Evolutionary conservation across 2,329 filamentous ascomycete species (phyloP).

Genomic region (Hymenotorrendiella dingleyae): DNA sequence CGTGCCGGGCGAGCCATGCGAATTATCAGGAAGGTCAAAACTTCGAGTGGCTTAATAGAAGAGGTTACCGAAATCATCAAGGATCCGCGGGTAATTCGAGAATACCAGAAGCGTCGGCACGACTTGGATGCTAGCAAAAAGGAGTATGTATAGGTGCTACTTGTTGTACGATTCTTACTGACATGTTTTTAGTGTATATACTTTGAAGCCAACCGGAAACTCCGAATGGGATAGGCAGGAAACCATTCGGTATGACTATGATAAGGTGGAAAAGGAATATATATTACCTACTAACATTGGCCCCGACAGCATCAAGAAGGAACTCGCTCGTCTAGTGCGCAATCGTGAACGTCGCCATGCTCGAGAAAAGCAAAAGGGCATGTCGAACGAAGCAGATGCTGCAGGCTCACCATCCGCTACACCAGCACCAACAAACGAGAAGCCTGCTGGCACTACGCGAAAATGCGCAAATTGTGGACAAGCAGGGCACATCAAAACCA

Average conservation of each 20-base stretch:
- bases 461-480: constrained; percentile 98
- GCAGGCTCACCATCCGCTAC: constrained; percentile 40
- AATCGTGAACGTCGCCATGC: constrained; percentile 88
- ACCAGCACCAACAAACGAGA: constrained; percentile 43
- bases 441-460: constrained; percentile 62
- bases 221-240: constrained; percentile 58
- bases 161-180: neutral
- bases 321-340: constrained; percentile 77
- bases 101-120: constrained; percentile 73
- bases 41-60: constrained; percentile 58
- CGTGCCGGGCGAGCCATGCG: constrained; percentile 62
- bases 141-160: constrained; percentile 48
- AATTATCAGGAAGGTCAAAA: constrained; percentile 64
- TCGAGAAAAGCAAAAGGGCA: constrained; percentile 81
- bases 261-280: neutral
- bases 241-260: constrained; percentile 45
- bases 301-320: constrained; percentile 60
- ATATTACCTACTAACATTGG: no score
- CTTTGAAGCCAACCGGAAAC: constrained; percentile 60
- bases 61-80: constrained; percentile 57
- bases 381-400: constrained; percentile 27
- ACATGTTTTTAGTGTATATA: constrained; percentile 43
- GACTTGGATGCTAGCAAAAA: constrained; percentile 41
- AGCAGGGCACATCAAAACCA: constrained; percentile 97
- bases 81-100: constrained; percentile 80